Evolutionary conservation across 257 asterid species (phyloP).

Genomic region (Nicotiana attenuata): DNA sequence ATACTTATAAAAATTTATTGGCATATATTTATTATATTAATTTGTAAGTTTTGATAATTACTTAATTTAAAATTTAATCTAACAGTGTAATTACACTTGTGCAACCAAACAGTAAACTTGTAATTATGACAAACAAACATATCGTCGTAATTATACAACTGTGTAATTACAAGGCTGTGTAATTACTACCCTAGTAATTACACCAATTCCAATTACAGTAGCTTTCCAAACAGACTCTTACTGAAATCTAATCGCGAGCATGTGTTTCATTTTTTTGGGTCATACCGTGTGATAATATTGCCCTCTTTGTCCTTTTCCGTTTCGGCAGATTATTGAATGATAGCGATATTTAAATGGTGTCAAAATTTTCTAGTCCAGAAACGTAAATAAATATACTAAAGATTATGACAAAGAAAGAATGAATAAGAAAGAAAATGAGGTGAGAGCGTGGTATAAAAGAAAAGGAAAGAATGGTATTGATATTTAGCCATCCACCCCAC

Average conservation of each 20-base stretch:
- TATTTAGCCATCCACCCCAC: background rate
- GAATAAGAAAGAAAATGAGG: background rate
- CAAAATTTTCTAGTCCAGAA: background rate
- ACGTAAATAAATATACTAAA: background rate
- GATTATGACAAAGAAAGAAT: background rate
- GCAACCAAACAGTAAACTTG: too few relatives aligned
- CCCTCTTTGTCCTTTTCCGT: background rate
- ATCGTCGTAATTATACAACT: too few relatives aligned
- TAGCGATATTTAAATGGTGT: background rate
- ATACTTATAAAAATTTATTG: too few relatives aligned
- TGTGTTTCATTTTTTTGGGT: background rate
- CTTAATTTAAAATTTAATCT: too few relatives aligned
- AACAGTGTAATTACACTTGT: too few relatives aligned
- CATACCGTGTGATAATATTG: background rate
- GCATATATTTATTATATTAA: too few relatives aligned
- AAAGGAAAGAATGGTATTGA: background rate
- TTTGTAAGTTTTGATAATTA: too few relatives aligned
- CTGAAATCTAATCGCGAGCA: background rate
- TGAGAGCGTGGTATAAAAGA: background rate
- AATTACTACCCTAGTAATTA: too few relatives aligned
- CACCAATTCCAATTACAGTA: too few relatives aligned
- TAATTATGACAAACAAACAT: too few relatives aligned
- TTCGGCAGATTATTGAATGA: background rate
- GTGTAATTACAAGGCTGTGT: too few relatives aligned
- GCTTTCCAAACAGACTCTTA: too few relatives aligned